These are phyloP conservation scores for Pleurotus pulmonarius DNA, from an alignment of 768 basidiomycete genomes.

Conservation along the genomic window DNA sequence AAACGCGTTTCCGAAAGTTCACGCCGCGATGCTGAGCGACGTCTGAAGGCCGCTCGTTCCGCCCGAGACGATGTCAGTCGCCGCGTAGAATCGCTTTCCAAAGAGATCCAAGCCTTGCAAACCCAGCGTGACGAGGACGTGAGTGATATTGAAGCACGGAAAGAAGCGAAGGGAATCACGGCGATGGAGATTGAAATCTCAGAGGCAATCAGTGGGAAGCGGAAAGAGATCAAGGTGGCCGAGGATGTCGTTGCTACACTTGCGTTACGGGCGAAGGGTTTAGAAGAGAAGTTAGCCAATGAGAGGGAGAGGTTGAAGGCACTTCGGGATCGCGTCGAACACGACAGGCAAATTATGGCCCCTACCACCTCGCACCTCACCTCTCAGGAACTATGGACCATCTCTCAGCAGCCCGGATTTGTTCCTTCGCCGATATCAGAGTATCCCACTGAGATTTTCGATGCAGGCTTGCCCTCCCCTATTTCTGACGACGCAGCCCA, in stretches of 20 bases:
- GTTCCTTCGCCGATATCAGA: background rate
- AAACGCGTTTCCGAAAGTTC: conserved; percentile 78
- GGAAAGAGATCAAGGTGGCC: conserved; percentile 54
- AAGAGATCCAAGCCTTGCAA: conserved; percentile 55
- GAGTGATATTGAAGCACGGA: conserved; percentile 43
- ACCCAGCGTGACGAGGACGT: conserved; percentile 54
- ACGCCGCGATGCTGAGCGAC: conserved; percentile 86
- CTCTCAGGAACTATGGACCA: background rate
- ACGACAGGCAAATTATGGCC: conserved; percentile 37
- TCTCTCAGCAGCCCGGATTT: background rate
- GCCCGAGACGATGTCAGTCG: conserved; percentile 59
- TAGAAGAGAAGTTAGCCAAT: conserved; percentile 67
- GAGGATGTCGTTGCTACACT: conserved; percentile 67
- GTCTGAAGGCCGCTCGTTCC: conserved; percentile 65
- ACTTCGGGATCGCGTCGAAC: conserved; percentile 58
- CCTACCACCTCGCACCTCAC: background rate
- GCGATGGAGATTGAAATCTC: conserved; percentile 51
- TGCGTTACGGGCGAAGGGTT: conserved; percentile 61
- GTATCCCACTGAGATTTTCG: background rate
- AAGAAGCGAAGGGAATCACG: conserved; percentile 32
- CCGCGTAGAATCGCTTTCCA: conserved; percentile 55
- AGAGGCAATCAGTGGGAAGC: conserved; percentile 50
- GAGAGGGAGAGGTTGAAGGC: conserved; percentile 57
- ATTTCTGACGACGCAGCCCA: background rate
- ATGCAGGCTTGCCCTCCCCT: background rate